Evolutionary conservation across 345 rosid genomes (phyloP), one percentile per base, ranked within the genome.

Genomic region (Geranium rotundifolium): DNA sequence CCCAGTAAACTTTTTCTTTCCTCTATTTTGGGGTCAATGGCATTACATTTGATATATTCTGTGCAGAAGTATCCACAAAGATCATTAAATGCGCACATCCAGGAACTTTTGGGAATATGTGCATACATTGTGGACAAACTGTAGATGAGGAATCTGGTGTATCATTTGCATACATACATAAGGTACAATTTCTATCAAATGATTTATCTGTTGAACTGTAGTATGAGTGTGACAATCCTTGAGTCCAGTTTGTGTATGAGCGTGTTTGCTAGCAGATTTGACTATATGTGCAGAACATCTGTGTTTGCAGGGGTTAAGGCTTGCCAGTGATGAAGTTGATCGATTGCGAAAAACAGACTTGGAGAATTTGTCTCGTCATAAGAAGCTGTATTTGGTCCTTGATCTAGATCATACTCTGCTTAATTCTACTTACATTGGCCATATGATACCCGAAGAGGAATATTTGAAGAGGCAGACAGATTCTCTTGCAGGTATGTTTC

Each of bases 341-440:
- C 75, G 87, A 54, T 49, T 85, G 61, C 95, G 90, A 59, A 71
- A 66, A 70, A 72, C 76, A 5, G 99, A 87, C 74, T 68, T 77
- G 79, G 81, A 75, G 73, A 69, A 66, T 37, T 71, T 89, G 72
- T 71, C 83, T 50, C 66, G 75, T 61, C 81, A 76, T 55, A 82
- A 76, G 68, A 93, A 85, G 78, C 81, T 90, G 46, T 80, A 79
- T 67, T 77, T 93, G 78, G 83, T 90, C 73, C 95, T 93, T 46
- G 99, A 93, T 79, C 70, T 90, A 62, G 99, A 93, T 37, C 99
- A 90, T 66, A 93, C 97, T 0, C 54, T 92, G 65, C 96, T 87
- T n/a, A 93, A 93, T 71, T 78, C 99, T 59, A 87, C 99, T 54
- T 69, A 64, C 31, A 80, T 89, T 54, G 65, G 17, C 41, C 82